phyloP scores from a whole-genome alignment of 352 stramenopile genomes.

The Phytophthora ohioensis region DNA sequence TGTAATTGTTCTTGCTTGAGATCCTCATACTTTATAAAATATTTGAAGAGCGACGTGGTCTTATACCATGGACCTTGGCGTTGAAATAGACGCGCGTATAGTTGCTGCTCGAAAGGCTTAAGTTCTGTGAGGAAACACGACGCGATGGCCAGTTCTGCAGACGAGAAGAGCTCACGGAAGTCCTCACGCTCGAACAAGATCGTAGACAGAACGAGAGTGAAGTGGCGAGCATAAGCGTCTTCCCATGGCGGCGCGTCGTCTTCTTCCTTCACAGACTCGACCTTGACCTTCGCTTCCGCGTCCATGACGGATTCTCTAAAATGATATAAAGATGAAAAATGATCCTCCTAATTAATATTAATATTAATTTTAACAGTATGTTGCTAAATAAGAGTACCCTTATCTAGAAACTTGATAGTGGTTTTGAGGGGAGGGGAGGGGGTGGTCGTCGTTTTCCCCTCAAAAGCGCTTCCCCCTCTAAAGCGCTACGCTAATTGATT shows the following conservation, averaged over 20 bases:
- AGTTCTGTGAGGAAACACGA: slow-evolving; percentile 59
- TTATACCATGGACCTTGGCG: slow-evolving; percentile 84
- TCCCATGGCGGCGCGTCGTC: slow-evolving; percentile 22
- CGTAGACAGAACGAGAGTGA: slow-evolving; percentile 60
- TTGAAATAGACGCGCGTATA: slow-evolving; percentile 84
- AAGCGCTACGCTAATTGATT: slow-evolving; percentile 5
- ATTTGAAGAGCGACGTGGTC: slow-evolving; percentile 64
- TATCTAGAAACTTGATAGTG: not conserved
- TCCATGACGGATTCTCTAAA: not conserved
- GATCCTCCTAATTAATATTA: not conserved
- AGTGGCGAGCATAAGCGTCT: slow-evolving; percentile 77
- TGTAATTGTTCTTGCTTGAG: not conserved
- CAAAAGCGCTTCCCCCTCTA: not conserved
- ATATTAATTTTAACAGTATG: no score
- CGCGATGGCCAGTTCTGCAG: slow-evolving; percentile 50
- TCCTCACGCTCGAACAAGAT: slow-evolving; percentile 57
- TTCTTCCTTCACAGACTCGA: not conserved
- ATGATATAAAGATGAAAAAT: not conserved
- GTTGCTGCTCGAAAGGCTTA: slow-evolving; percentile 57
- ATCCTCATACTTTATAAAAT: slow-evolving; percentile 44
- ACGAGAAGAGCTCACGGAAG: slow-evolving; percentile 57
- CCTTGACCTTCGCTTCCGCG: not conserved
- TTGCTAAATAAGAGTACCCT: not conserved
- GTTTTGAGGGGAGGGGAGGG: no score
- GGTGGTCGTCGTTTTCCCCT: no score